Evolutionary conservation across 1,284 basidiomycete genomes (phyloP), one percentile per base, ranked within the genome.

Genomic region (Pyrrhoderma lamaoense): DNA sequence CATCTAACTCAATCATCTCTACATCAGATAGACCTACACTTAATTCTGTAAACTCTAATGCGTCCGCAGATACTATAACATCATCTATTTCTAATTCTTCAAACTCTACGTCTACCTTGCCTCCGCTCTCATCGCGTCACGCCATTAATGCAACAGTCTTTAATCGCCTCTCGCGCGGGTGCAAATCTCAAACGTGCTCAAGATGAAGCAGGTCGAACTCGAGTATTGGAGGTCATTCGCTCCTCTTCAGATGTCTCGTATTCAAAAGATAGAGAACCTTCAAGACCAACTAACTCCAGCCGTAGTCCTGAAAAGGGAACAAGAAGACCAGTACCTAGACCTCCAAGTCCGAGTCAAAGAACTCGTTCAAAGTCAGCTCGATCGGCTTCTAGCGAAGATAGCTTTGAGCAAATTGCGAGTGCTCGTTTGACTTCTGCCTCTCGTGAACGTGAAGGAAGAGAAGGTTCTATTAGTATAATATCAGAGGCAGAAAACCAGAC

Each of bases 131-230:
- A 44, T 57, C 59, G 1, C 55, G 55, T 22, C 35, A 55, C 42
- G 36, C 69, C 73, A 0, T 64, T 88, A 19, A 88, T 88, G 64
- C 76, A 76, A 54, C 84, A 86, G 61, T 80, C 77, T 19, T 67
- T 88, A 1, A 77, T 83, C 50, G 85, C 85, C 2, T 80, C 75
- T 49, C 82, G 82, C 56, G 75, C 77, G 0, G 85, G 76, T 2
- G 79, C 84, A 62, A 74, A 73, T 7, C 68, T 85, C 63, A 85
- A 85, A 64, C 75, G 76, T 48, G 79, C 76, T 0, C 80, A 86
- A 58, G 76, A 77, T 43, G 72, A 76, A 54, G 68, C 84, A n/a
- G 82, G 83, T 61, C 74, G 77, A 56, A 80, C 83, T 60, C 71
- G 84, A 16, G 73, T 85, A n/a, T 66, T 85, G 52, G 77, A 82